Evolutionary conservation across 2,329 filamentous ascomycete genomes (phyloP).

Genomic region (Neobulgaria alba): DNA sequence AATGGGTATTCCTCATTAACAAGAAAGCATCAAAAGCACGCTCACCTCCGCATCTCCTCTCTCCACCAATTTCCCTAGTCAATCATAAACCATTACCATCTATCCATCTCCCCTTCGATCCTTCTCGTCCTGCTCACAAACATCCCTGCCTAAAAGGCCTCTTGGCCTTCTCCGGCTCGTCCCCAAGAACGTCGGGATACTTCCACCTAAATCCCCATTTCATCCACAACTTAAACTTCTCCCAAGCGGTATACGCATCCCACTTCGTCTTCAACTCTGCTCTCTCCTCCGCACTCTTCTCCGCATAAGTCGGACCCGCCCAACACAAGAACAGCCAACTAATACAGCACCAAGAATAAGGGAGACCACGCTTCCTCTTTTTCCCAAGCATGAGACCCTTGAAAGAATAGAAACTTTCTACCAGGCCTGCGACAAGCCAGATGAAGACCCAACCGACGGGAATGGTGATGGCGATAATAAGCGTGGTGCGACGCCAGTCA

Average conservation of each 20-base stretch:
- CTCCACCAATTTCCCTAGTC: too few relatives aligned
- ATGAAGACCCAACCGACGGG: slow-evolving; percentile 14
- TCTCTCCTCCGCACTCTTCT: slow-evolving; percentile 17
- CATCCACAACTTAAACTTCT: slow-evolving; percentile 17
- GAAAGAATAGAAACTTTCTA: slow-evolving; percentile 16
- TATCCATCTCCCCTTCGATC: too few relatives aligned
- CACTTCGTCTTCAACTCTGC: slow-evolving; percentile 10
- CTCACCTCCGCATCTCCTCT: too few relatives aligned
- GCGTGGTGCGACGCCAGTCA: background rate
- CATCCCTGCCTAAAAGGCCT: slow-evolving; percentile 13
- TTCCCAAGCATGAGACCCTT: slow-evolving; percentile 18
- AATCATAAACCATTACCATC: too few relatives aligned
- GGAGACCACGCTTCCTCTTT: slow-evolving; percentile 14
- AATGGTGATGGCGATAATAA: slow-evolving; percentile 11
- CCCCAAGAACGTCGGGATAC: slow-evolving; percentile 16
- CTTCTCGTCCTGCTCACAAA: too few relatives aligned
- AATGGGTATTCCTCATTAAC: too few relatives aligned
- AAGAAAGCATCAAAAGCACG: too few relatives aligned
- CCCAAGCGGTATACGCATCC: slow-evolving; percentile 10
- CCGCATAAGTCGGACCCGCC: slow-evolving; percentile 17
- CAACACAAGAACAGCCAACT: slow-evolving; percentile 13
- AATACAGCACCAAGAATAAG: slow-evolving; percentile 19
- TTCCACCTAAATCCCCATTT: slow-evolving; percentile 21
- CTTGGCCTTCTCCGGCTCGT: slow-evolving; percentile 16
- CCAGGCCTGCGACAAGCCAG: slow-evolving; percentile 13